Evolutionary conservation across 352 stramenopile genomes (phyloP).

Genomic region (Pythium utonaiense): DNA sequence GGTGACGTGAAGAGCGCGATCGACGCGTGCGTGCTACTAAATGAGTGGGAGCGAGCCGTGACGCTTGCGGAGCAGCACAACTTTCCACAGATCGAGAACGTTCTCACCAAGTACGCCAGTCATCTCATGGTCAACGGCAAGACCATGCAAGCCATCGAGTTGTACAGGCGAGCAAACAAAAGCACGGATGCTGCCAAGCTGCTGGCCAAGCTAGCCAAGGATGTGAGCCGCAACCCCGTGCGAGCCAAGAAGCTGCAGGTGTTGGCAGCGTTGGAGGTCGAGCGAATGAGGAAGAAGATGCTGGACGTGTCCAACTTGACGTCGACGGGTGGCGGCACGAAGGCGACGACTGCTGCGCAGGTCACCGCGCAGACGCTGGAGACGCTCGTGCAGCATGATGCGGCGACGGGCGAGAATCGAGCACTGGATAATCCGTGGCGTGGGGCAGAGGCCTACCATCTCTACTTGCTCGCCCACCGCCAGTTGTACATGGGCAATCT

Average conservation of each 20-base stretch:
- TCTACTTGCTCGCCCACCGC: constrained; percentile 90
- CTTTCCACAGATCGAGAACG: constrained; percentile 93
- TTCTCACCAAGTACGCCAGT: constrained; percentile 88
- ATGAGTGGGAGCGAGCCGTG: constrained; percentile 91
- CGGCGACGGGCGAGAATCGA: constrained; percentile 73
- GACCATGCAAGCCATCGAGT: constrained; percentile 87
- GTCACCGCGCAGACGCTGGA: constrained; percentile 90
- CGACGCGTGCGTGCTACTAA: constrained; percentile 90
- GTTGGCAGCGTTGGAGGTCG: constrained; percentile 91
- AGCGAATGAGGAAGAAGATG: constrained; percentile 90
- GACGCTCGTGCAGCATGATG: constrained; percentile 88
- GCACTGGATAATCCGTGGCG: constrained; percentile 92
- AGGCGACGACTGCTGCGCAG: constrained; percentile 67
- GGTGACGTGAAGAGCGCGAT: constrained; percentile 91
- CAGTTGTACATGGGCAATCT: constrained; percentile 88
- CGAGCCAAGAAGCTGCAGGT: constrained; percentile 93
- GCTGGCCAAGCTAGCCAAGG: constrained; percentile 82
- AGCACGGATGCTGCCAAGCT: constrained; percentile 90
- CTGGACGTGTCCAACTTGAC: constrained; percentile 67
- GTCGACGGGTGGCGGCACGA: constrained; percentile 28
- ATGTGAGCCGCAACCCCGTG: constrained; percentile 80
- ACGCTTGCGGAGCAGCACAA: constrained; percentile 89
- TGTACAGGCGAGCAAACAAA: constrained; percentile 92
- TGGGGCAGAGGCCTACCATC: constrained; percentile 92
- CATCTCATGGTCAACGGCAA: constrained; percentile 86